A percentile compares a stretch with the other conserved stretches of the same genome.
Evolutionary conservation across 805 yeast species (phyloP).

Genomic region (Nakazawaea pomicola): DNA sequence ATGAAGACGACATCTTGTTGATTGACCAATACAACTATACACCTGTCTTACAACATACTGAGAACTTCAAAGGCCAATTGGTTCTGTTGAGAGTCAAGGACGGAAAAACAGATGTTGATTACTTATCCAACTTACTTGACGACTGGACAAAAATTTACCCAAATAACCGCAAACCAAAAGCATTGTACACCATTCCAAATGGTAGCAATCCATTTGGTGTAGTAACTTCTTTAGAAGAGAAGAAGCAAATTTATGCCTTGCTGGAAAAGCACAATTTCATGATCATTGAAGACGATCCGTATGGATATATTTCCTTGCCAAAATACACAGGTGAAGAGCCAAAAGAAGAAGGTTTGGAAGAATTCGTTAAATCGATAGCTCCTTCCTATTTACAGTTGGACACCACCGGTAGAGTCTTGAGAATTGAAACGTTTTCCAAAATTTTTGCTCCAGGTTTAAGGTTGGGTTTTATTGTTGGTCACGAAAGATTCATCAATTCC

Average conservation of each 20-base stretch:
- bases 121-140: constrained; percentile 37
- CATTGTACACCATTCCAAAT: constrained; percentile 50
- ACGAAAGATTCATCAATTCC: constrained; percentile 35
- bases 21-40: constrained; percentile 55
- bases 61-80: constrained; percentile 39
- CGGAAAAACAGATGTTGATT: constrained; percentile 39
- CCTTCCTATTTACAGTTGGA: constrained; percentile 45
- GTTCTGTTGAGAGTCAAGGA: constrained; percentile 37
- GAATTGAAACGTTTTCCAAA: constrained; percentile 54
- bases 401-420: constrained; percentile 46
- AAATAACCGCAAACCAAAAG: constrained; percentile 42
- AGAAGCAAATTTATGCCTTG: constrained; percentile 38
- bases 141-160: constrained; percentile 44
- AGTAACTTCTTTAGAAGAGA: constrained; percentile 35
- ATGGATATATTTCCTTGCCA: constrained; percentile 45
- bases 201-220: constrained; percentile 55
- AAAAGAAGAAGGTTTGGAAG: constrained; percentile 27
- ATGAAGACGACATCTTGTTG: constrained; percentile 44
- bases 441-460: constrained; percentile 54
- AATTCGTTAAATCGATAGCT: constrained; percentile 34
- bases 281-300: constrained; percentile 57
- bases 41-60: constrained; percentile 39
- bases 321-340: constrained; percentile 29
- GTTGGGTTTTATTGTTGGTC: constrained; percentile 46
- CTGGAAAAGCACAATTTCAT: constrained; percentile 46